Conservation (phyloP, 2,329 filamentous ascomycete species). For the Aspergillus aculeatinus region DNA sequence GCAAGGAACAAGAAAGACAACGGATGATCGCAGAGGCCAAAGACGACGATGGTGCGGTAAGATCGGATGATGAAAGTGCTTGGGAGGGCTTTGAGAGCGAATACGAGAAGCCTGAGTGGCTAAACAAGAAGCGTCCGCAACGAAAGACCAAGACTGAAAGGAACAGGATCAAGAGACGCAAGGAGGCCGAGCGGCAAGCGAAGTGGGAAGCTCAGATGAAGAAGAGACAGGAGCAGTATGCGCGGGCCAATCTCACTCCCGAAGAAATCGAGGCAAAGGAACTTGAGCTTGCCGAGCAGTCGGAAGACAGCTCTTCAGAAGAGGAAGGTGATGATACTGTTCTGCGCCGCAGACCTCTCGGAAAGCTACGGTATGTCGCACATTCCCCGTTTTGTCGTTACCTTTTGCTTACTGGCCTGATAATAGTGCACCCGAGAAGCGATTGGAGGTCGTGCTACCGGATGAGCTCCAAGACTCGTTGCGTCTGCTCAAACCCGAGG, state of each 20-base stretch:
- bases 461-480: slow-evolving; percentile 82
- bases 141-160: slow-evolving; percentile 83
- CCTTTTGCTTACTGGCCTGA: slow-evolving; percentile 20
- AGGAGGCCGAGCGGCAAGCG: slow-evolving; percentile 75
- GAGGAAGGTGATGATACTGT: slow-evolving; percentile 61
- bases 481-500: slow-evolving; percentile 83
- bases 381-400: neutral
- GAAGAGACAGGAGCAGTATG: slow-evolving; percentile 68
- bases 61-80: slow-evolving; percentile 83
- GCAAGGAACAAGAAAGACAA: slow-evolving; percentile 64
- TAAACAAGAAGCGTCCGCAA: slow-evolving; percentile 72
- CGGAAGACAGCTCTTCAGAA: slow-evolving; percentile 39
- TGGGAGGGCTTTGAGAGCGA: slow-evolving; percentile 90
- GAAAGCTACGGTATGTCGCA: slow-evolving; percentile 51
- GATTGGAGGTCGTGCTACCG: slow-evolving; percentile 76
- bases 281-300: slow-evolving; percentile 44
- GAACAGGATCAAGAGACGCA: slow-evolving; percentile 84
- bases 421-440: slow-evolving; percentile 62
- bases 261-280: slow-evolving; percentile 50
- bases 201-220: slow-evolving; percentile 76
- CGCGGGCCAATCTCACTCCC: slow-evolving; percentile 69
- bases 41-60: slow-evolving; percentile 70
- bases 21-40: slow-evolving; percentile 72
- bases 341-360: slow-evolving; percentile 70
- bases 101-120: slow-evolving; percentile 64